These are phyloP conservation scores for Gilbertella persicaria DNA, from an alignment of 371 early-diverging fungal species.

Conservation along the genomic window DNA sequence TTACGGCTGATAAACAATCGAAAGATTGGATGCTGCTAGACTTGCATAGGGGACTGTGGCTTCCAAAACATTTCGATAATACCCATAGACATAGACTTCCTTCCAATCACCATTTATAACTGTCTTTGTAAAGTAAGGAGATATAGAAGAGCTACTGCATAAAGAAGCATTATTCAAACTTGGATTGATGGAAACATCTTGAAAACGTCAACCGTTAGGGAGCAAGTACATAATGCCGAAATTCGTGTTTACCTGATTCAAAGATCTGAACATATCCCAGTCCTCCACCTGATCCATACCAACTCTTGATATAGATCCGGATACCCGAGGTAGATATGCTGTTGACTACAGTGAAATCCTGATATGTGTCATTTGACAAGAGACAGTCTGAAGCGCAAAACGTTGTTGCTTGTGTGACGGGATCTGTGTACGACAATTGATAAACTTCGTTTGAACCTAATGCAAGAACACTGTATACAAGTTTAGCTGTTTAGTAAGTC, in stretches of 20 bases:
- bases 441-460: slow-evolving; percentile 52
- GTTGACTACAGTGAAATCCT: slow-evolving; percentile 53
- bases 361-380: slow-evolving; percentile 33
- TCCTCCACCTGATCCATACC: slow-evolving; percentile 70
- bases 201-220: not conserved
- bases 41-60: slow-evolving; percentile 36
- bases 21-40: slow-evolving; percentile 35
- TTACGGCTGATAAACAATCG: slow-evolving; percentile 57
- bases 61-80: slow-evolving; percentile 41
- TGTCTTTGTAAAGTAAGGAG: slow-evolving; percentile 24
- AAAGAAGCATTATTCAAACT: slow-evolving; percentile 1
- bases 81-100: slow-evolving; percentile 38
- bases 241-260: slow-evolving; percentile 48
- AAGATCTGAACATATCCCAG: slow-evolving; percentile 61
- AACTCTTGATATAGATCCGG: slow-evolving; percentile 58
- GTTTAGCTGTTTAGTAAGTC: not conserved
- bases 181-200: slow-evolving; percentile 28
- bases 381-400: slow-evolving; percentile 57
- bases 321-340: slow-evolving; percentile 41
- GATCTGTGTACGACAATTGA: slow-evolving; percentile 61
- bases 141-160: slow-evolving; percentile 4
- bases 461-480: slow-evolving; percentile 43
- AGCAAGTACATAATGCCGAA: not conserved
- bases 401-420: slow-evolving; percentile 33
- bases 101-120: slow-evolving; percentile 38